Evolutionary conservation across 2,329 filamentous ascomycete genomes (phyloP).

Genomic region (Thermochaetoides dissita): DNA sequence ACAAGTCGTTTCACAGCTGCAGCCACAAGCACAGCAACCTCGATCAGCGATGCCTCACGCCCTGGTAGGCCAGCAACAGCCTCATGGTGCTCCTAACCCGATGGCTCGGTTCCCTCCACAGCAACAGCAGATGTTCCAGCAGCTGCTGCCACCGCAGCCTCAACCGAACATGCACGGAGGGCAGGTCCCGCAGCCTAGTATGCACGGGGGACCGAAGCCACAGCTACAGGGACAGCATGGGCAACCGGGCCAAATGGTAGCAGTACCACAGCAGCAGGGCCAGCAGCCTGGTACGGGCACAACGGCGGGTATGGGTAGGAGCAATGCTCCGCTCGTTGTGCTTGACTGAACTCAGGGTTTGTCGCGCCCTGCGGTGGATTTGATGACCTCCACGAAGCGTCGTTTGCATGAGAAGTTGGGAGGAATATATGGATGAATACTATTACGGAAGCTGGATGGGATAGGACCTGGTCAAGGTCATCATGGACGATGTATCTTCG

Average conservation of each 20-base stretch:
- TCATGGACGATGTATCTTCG: no score
- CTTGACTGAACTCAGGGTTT: background rate
- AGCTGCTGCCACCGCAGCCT: background rate
- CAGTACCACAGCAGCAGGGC: background rate
- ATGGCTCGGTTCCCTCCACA: background rate
- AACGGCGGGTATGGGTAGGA: background rate
- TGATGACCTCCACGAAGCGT: no score
- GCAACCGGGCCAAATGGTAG: no score
- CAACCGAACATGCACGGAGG: background rate
- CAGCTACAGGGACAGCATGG: no score
- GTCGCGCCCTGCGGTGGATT: no score
- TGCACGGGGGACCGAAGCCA: no score
- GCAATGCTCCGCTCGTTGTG: background rate
- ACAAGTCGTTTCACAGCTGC: background rate
- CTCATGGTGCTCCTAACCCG: background rate
- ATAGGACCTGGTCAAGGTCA: no score
- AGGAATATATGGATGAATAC: no score
- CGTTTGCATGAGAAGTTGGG: no score
- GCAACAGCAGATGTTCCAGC: background rate
- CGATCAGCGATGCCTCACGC: background rate
- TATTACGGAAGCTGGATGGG: no score
- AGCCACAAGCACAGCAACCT: background rate
- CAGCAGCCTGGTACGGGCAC: background rate
- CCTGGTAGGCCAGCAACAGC: background rate
- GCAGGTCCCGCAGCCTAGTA: background rate